Percentiles rank a stretch among this genome's conserved stretches.
Evolutionary conservation across 225 moss, liverwort and hornwort genomes (phyloP).

Genomic region (Bryum argenteum): DNA sequence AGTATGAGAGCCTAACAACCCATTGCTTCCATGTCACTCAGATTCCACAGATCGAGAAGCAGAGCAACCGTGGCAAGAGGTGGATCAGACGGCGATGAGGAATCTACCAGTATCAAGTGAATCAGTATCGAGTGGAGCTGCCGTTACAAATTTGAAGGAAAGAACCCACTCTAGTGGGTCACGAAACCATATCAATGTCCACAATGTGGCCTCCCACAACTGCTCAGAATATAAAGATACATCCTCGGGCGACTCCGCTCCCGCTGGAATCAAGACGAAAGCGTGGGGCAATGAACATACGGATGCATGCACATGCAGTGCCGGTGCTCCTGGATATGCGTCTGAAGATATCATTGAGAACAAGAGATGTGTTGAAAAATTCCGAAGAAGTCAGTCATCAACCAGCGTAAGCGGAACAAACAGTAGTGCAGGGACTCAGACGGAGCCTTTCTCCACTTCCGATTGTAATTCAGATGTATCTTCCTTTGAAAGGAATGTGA

Average conservation of each 20-base stretch:
- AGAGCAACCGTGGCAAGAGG: constrained; percentile 7
- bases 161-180: not conserved
- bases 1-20: not conserved
- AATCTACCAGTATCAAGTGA: not conserved
- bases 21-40: constrained; percentile 2
- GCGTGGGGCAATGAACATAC: constrained; percentile 21
- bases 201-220: constrained; percentile 7
- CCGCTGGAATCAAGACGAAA: constrained; percentile 16
- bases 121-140: constrained; percentile 12
- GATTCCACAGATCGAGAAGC: constrained; percentile 15
- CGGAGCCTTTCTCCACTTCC: constrained; percentile 29
- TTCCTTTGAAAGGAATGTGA: constrained; percentile 27
- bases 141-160: not conserved
- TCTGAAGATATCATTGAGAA: constrained; percentile 44
- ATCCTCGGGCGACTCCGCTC: constrained; percentile 5
- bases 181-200: not conserved
- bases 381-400: constrained; percentile 28
- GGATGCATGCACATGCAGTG: constrained; percentile 32
- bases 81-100: constrained; percentile 1
- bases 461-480: constrained; percentile 30
- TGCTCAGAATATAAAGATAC: constrained; percentile 27
- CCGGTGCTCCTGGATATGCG: constrained; percentile 14
- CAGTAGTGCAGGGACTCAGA: constrained; percentile 42
- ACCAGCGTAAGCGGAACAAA: constrained; percentile 27
- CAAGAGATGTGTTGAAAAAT: constrained; percentile 38